Evolutionary conservation across 495 filamentous ascomycete species (phyloP), one percentile per base, ranked within the genome.

Genomic region (Hypoxylon intermedium): DNA sequence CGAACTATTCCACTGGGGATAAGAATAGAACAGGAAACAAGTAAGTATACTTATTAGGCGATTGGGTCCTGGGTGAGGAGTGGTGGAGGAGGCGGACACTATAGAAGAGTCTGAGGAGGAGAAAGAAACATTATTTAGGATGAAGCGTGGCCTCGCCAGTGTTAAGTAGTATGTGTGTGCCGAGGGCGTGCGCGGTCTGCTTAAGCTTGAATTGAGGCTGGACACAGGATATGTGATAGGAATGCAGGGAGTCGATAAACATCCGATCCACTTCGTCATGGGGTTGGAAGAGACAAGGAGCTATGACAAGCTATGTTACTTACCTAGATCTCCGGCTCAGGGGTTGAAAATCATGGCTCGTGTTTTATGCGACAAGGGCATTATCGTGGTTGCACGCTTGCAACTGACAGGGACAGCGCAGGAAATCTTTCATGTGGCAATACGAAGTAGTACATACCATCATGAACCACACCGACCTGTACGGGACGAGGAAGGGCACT

Each of bases 1-100:
- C 71, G 70, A 72, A 70, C 74, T 76, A 60, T 61, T 62, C 54
- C 28, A 18, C 45, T 30, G 58, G 42, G 63, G 53, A 71, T 71
- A 50, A 45, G 61, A 64, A 68, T 55, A 67, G 54, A 63, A 66
- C 47, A 53, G 26, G 49, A 51, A 53, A 52, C 52, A 59, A 60
- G 60, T 28, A 44, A 37, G 13, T 34, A 44, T 42, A 51, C 38
- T 52, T 56, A 54, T 57, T 26, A 38, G 55, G 58, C 30, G 28
- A 60, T 31, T 43, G 51, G 58, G 56, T 69, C 53, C 53, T 59
- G 21, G 23, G 12, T 26, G 45, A 50, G 46, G 46, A 54, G 37
- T 20, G 63, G 49, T 62, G 36, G 53, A 62, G 33, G 53, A 57
- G 44, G 24, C 20, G 46, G 51, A 63, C 55, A 61, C 51, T 48